phyloP scores from a whole-genome alignment of 2,329 filamentous ascomycete species.

The Volutella citrinella region DNA sequence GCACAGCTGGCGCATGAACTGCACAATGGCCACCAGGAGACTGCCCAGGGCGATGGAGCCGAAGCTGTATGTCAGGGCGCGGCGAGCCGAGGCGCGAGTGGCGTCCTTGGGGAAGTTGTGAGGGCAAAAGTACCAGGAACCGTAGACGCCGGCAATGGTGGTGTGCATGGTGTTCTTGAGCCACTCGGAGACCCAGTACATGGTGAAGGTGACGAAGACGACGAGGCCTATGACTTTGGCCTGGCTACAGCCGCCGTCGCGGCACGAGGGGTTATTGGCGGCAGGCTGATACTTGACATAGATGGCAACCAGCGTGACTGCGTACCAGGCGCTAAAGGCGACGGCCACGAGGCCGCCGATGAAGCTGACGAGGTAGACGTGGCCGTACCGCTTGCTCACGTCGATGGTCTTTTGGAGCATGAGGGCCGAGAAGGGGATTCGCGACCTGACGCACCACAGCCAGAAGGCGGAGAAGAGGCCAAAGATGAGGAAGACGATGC shows the following conservation, averaged over 20 bases:
- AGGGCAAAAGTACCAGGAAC: constrained; percentile 85
- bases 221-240: constrained; percentile 81
- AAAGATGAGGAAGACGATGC: constrained; percentile 84
- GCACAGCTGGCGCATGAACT: constrained; percentile 77
- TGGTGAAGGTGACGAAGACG: constrained; percentile 84
- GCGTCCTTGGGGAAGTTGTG: constrained; percentile 70
- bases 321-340: constrained; percentile 80
- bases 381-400: constrained; percentile 77
- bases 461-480: constrained; percentile 70
- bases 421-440: constrained; percentile 86
- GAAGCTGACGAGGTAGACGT: constrained; percentile 84
- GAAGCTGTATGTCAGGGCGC: constrained; percentile 86
- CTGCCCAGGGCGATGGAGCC: constrained; percentile 87
- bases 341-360: constrained; percentile 75
- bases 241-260: constrained; percentile 63
- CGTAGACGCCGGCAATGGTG: constrained; percentile 84
- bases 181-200: constrained; percentile 93
- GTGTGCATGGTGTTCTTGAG: constrained; percentile 92
- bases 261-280: constrained; percentile 49
- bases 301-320: constrained; percentile 79
- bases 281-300: constrained; percentile 79
- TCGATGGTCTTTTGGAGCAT: constrained; percentile 88
- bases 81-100: constrained; percentile 78
- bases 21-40: constrained; percentile 81
- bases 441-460: constrained; percentile 84